Conservation (phyloP, 2,329 filamentous ascomycete genomes). For the Elsinoe perseae region DNA sequence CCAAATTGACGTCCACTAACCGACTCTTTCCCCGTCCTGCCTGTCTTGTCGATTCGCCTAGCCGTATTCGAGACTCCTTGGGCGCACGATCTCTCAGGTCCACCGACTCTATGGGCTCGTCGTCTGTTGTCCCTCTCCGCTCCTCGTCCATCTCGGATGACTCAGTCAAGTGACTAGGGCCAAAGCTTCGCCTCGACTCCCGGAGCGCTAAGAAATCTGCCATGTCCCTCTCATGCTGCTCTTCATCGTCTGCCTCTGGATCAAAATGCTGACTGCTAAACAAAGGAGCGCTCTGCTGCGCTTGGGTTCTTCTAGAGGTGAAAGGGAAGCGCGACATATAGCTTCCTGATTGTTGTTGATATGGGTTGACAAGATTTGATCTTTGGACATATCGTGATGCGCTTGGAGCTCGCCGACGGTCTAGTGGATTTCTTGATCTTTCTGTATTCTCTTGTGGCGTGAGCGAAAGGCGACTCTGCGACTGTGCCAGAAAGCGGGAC, state of each 20-base stretch:
- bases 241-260: slow-evolving; percentile 85
- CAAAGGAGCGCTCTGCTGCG: slow-evolving; percentile 69
- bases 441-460: slow-evolving; percentile 38
- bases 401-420: slow-evolving; percentile 41
- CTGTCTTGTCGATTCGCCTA: slow-evolving; percentile 30
- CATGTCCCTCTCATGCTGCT: slow-evolving; percentile 80
- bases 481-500: slow-evolving; percentile 92
- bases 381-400: slow-evolving; percentile 41
- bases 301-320: slow-evolving; percentile 62
- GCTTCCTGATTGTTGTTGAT: slow-evolving; percentile 57
- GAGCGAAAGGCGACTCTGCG: slow-evolving; percentile 80
- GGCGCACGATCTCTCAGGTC: background rate
- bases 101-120: slow-evolving; percentile 21
- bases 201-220: slow-evolving; percentile 93
- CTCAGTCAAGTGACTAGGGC: slow-evolving; percentile 72
- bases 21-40: slow-evolving; percentile 51
- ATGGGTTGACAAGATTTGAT: slow-evolving; percentile 60
- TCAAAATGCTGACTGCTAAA: slow-evolving; percentile 90
- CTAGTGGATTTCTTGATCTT: slow-evolving; percentile 43
- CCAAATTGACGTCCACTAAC: slow-evolving; percentile 82
- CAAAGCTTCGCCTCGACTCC: slow-evolving; percentile 79
- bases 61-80: slow-evolving; percentile 16
- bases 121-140: slow-evolving; percentile 35
- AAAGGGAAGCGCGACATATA: slow-evolving; percentile 72
- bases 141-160: slow-evolving; percentile 76